Percentiles rank a stretch among this genome's conserved stretches.
phyloP scores from a whole-genome alignment of 768 basidiomycete genomes.

The Lenzites betulinus region DNA sequence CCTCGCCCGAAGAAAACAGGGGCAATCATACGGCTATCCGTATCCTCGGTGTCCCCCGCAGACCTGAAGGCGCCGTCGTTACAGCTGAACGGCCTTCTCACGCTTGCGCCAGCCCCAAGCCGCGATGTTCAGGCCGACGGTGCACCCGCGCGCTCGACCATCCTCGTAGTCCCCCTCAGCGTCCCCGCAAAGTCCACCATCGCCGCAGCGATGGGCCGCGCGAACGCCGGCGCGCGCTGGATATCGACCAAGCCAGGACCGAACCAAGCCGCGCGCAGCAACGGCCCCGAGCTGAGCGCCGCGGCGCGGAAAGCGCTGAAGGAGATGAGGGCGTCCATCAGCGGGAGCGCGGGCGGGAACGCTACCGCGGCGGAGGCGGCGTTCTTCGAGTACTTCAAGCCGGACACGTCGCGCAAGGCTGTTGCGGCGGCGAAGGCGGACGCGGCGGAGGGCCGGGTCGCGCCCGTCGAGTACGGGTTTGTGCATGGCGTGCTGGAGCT shows the following conservation, averaged over 20 bases:
- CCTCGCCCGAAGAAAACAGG: constrained; percentile 23
- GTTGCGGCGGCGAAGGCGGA: not conserved
- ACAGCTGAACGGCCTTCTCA: constrained; percentile 20
- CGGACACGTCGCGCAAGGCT: constrained; percentile 22
- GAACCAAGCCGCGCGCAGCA: constrained; percentile 1
- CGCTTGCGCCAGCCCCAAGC: constrained; percentile 19
- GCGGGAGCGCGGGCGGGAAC: constrained; percentile 34
- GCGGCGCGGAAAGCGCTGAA: constrained; percentile 38
- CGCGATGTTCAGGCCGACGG: constrained; percentile 10
- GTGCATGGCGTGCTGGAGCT: constrained; percentile 59
- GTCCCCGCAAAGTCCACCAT: constrained; percentile 60
- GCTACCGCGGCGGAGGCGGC: constrained; percentile 48
- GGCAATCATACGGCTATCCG: constrained; percentile 20
- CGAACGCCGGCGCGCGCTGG: constrained; percentile 48
- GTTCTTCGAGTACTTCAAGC: constrained; percentile 64
- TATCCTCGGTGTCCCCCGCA: not conserved
- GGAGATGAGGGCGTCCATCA: constrained; percentile 46
- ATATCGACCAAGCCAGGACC: constrained; percentile 26
- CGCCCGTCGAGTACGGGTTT: constrained; percentile 46
- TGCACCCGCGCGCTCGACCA: constrained; percentile 41
- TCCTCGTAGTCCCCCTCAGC: constrained; percentile 61
- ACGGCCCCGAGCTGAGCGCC: constrained; percentile 21
- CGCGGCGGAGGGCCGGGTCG: not conserved
- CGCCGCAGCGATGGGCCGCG: constrained; percentile 61
- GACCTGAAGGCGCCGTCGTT: not conserved